Percentiles rank a stretch among this genome's conserved stretches.
Evolutionary conservation across 2,329 filamentous ascomycete species (phyloP).

Genomic region (Talaromyces sp.): DNA sequence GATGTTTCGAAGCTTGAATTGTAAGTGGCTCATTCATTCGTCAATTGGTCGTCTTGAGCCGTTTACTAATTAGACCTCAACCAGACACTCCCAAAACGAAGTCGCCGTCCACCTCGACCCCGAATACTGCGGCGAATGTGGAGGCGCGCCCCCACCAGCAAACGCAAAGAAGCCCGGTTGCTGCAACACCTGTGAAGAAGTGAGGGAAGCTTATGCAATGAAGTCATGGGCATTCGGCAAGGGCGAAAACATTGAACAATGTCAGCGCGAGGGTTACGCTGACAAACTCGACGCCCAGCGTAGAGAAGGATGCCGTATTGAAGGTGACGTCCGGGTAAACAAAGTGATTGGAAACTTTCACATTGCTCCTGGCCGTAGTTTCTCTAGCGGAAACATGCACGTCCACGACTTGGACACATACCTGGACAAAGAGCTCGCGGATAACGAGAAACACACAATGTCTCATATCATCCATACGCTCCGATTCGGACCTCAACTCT

Average conservation of each 20-base stretch:
- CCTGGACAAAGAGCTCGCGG: constrained; percentile 62
- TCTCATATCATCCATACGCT: constrained; percentile 83
- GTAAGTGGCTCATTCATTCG: constrained; percentile 42
- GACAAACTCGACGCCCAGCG: constrained; percentile 85
- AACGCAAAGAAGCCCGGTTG: constrained; percentile 78
- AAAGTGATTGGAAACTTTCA: constrained; percentile 99
- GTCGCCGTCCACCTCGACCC: constrained; percentile 77
- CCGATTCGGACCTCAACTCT: constrained; percentile 88
- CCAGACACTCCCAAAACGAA: constrained; percentile 65
- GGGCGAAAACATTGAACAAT: constrained; percentile 92
- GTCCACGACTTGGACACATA: constrained; percentile 97
- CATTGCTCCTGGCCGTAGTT: constrained; percentile 90
- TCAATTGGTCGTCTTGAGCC: background rate
- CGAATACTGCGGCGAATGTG: constrained; percentile 89
- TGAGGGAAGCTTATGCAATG: constrained; percentile 86
- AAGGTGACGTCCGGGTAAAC: constrained; percentile 89
- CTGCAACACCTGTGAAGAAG: constrained; percentile 96
- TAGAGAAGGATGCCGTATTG: constrained; percentile 88
- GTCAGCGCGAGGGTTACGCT: constrained; percentile 87
- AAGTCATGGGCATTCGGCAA: constrained; percentile 91
- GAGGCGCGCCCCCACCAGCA: constrained; percentile 72
- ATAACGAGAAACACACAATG: constrained; percentile 75
- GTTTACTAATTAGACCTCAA: background rate
- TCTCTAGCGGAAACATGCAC: constrained; percentile 95
- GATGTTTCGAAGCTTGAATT: constrained; percentile 67